Evolutionary conservation across 2,329 filamentous ascomycete species (phyloP), one percentile per base, ranked within the genome.

Genomic region (Diaporthe sp.): DNA sequence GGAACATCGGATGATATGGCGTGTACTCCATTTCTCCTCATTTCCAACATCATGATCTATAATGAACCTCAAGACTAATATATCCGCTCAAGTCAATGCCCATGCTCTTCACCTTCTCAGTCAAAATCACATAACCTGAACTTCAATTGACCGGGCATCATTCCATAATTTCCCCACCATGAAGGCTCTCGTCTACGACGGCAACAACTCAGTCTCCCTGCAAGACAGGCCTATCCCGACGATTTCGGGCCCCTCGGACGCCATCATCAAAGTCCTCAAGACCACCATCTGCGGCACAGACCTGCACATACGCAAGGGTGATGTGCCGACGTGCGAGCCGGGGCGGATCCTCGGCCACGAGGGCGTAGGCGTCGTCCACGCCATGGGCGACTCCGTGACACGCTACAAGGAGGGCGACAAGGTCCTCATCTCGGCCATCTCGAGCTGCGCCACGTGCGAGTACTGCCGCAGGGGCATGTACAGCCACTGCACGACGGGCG

Each of bases 271-370:
- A 72, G 73, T 89, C 53, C 80, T 81, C 12, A 84, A 88, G 70
- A 85, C 85, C 0, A 87, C 87, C 15, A 88, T 89, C 76, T 90
- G 88, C 78, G 88, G 88, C 32, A 86, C 86, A 0, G 89, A 91
- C 77, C 80, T 91, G 19, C 89, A 91, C 77, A 90, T 91, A 75
- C 80, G 85, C 73, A 86, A 88, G 73, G 89, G 88, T 22, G 83
- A 90, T 76, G 88, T 91, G 0, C 83, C 88, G 0, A 87, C 84
- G 1, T 85, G 84, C 63, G 76, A 83, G 7, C 81, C 82, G 0
- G 88, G 88, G 10, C 82, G 83, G 0, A 83, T 88, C 3, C 81
- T 90, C 0, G 88, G 88, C 47, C 88, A 90, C 75, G 88, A 90
- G 78, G 88, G 87, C 53, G 86, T 90, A 0, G 88, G 88, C 4